Evolutionary conservation across 305 asterid genomes (phyloP), one percentile per base, ranked within the genome.

Genomic region (Fraxinus ornus): DNA sequence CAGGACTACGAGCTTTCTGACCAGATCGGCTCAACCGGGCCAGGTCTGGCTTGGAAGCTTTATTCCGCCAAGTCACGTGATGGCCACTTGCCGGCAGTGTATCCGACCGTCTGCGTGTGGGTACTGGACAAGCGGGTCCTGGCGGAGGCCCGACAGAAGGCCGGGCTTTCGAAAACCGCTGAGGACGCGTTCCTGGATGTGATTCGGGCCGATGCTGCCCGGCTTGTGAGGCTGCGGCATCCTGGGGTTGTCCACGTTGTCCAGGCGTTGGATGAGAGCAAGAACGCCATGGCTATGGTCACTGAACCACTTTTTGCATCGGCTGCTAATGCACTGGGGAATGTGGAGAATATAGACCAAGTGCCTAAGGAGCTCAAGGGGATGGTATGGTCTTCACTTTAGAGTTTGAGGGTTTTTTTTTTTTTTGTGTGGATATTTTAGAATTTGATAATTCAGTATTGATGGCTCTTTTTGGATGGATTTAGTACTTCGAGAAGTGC

Each of bases 161-260:
- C 99, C 0, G 98, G 98, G 13, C 87, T 96, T 10, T 91, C 99
- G 1, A 96, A 94, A 84, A 86, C 99, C 3, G 95, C 95, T 0
- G 99, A 96, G 82, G 99, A 96, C 82, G 90, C 97, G 30, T 96
- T 96, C 86, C 68, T 92, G 77, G 98, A 96, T 26, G 85, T 96
- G 66, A 79, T 96, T 84, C 89, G 98, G 80, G 98, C 98, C 0
- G 99, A 96, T 86, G 98, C 99, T 13, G 77, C 94, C 32, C 88
- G 97, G 32, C 87, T 96, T 71, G 98, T 96, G 28, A 86, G 99
- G 91, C 88, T 96, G 90, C 91, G 99, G 88, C 99, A 96, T 86
- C 99, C 99, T 19, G 99, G 99, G 24, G 98, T 96, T 66, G 98
- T 96, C 44, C 99, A 94, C 85, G 98, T 96, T 77, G 97, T 96